phyloP scores from a whole-genome alignment of 805 yeast genomes.

The Saturnispora quitensis region DNA sequence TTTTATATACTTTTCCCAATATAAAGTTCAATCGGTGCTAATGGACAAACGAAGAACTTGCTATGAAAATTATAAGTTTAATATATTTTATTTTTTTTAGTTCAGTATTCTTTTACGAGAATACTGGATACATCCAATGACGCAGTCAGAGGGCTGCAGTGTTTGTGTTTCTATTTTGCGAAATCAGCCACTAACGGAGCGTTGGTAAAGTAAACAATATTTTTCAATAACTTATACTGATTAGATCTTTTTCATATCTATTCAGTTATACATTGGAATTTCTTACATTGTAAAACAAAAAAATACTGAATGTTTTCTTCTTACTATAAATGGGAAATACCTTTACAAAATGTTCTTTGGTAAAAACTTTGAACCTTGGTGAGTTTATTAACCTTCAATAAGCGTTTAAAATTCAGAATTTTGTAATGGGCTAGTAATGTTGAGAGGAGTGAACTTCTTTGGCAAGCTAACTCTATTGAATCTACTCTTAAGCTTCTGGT shows the following conservation, averaged over 20 bases:
- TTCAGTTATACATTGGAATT: not conserved
- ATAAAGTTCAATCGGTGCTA: not conserved
- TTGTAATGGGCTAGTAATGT: conserved; percentile 50
- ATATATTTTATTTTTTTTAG: conserved; percentile 9
- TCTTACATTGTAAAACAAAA: not conserved
- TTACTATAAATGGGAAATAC: not conserved
- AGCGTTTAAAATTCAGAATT: conserved; percentile 9
- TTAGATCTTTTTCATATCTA: not conserved
- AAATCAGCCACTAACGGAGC: conserved; percentile 47
- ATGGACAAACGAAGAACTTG: not conserved
- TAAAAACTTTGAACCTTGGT: not conserved
- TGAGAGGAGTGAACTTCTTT: conserved; percentile 82
- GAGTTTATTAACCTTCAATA: not conserved
- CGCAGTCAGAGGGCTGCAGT: conserved; percentile 50
- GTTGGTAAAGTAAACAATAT: conserved; percentile 35
- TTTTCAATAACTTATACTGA: not conserved
- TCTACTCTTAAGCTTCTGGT: conserved; percentile 69
- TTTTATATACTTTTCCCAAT: not conserved
- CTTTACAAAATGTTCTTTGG: not conserved
- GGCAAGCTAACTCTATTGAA: conserved; percentile 87
- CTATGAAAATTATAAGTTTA: conserved; percentile 4
- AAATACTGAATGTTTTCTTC: not conserved
- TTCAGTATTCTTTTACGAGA: conserved; percentile 9
- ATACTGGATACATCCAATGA: conserved; percentile 32
- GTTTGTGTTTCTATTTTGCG: conserved; percentile 26